phyloP scores from a whole-genome alignment of 2,329 filamentous ascomycete genomes.

The Xenoacremonium recifei region DNA sequence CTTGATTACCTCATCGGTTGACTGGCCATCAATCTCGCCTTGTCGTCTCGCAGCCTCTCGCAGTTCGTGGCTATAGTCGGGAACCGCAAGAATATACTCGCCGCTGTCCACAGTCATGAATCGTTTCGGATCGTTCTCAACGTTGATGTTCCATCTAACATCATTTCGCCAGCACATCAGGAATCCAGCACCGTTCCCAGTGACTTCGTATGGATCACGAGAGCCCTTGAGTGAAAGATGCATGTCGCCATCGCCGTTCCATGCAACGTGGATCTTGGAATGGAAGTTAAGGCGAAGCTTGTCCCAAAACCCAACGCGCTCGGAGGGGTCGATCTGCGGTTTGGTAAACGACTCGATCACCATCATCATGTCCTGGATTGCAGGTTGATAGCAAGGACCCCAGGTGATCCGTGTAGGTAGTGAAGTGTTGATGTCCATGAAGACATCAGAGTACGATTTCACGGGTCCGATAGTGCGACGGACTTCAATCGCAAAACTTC shows the following conservation, averaged over 20 bases:
- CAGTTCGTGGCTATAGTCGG: constrained; percentile 88
- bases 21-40: constrained; percentile 58
- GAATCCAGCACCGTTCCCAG: constrained; percentile 89
- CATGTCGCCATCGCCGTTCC: constrained; percentile 95
- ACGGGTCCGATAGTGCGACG: constrained; percentile 89
- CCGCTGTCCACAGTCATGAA: constrained; percentile 97
- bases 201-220: constrained; percentile 90
- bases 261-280: constrained; percentile 82
- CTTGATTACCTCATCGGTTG: constrained; percentile 63
- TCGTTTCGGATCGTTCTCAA: constrained; percentile 81
- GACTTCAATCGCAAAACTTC: constrained; percentile 80
- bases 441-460: constrained; percentile 93
- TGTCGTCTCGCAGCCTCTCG: constrained; percentile 57
- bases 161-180: constrained; percentile 98
- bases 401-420: constrained; percentile 92
- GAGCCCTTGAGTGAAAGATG: constrained; percentile 90
- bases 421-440: constrained; percentile 87
- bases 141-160: constrained; percentile 82
- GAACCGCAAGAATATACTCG: constrained; percentile 91
- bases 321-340: constrained; percentile 88
- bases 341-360: constrained; percentile 97
- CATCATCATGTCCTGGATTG: constrained; percentile 99
- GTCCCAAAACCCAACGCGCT: constrained; percentile 96
- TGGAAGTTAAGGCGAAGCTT: constrained; percentile 95
- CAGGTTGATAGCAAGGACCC: constrained; percentile 96